Evolutionary conservation across 495 filamentous ascomycete genomes (phyloP).

Genomic region (Xeromyces bisporus): DNA sequence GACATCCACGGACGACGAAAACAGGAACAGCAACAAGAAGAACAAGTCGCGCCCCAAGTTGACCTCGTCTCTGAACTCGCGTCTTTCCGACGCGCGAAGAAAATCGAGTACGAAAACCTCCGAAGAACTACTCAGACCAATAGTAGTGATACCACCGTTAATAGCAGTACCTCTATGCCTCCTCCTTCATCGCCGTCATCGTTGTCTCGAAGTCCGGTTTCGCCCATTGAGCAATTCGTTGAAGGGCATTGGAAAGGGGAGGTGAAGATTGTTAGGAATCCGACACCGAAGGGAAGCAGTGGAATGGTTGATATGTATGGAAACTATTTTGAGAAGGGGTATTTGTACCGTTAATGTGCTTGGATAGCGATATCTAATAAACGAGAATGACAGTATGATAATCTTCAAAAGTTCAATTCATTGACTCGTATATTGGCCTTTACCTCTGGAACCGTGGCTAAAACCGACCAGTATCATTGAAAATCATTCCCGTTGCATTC

Average conservation of each 20-base stretch:
- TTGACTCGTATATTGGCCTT: too few species aligned
- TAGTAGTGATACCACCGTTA: constrained; percentile 2
- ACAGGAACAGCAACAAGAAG: neutral
- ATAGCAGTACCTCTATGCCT: constrained; percentile 1
- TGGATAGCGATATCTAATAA: too few species aligned
- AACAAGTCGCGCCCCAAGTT: constrained; percentile 9
- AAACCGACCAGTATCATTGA: too few species aligned
- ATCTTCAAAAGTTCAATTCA: too few species aligned
- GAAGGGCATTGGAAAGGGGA: constrained; percentile 40
- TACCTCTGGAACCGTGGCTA: too few species aligned
- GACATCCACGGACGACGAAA: too few species aligned
- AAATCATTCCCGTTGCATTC: constrained; percentile 2
- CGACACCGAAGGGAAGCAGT: constrained; percentile 23
- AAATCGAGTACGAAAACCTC: constrained; percentile 23
- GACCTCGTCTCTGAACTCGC: constrained; percentile 34
- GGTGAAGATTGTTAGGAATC: constrained; percentile 31
- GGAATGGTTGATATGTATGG: constrained; percentile 36
- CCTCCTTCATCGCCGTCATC: constrained; percentile 4
- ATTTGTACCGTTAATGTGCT: constrained; percentile 36
- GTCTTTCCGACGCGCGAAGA: constrained; percentile 29
- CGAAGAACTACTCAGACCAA: constrained; percentile 11
- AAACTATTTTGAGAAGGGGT: constrained; percentile 37
- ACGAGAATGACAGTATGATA: too few species aligned
- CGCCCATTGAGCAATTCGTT: constrained; percentile 19
- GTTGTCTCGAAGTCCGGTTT: neutral